phyloP scores from a whole-genome alignment of 179 eudicot genomes.

The Beta lomatogona region DNA sequence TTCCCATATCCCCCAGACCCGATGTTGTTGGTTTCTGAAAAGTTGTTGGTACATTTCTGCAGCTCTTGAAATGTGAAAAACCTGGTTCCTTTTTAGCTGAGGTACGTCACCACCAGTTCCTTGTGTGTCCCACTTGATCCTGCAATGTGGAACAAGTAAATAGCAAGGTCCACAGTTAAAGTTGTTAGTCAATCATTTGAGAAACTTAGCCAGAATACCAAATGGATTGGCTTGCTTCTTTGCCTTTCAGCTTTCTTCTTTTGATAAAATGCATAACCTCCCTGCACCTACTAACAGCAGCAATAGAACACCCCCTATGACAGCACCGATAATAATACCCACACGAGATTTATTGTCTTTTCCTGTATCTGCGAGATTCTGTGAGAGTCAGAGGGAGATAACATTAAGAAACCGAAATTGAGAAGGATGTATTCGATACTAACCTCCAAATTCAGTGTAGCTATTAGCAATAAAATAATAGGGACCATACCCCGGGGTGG shows the following conservation, averaged over 20 bases:
- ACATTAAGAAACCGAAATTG: no score
- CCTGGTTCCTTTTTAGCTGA: slow-evolving; percentile 63
- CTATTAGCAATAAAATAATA: slow-evolving; percentile 46
- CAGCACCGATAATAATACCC: slow-evolving; percentile 37
- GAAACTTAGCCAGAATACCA: slow-evolving; percentile 21
- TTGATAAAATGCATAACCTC: slow-evolving; percentile 37
- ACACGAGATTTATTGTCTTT: slow-evolving; percentile 15
- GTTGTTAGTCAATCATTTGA: not conserved
- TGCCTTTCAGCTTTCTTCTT: slow-evolving; percentile 37
- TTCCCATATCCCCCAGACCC: slow-evolving; percentile 93
- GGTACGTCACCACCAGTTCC: slow-evolving; percentile 56
- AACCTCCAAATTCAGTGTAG: slow-evolving; percentile 30
- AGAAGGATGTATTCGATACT: not conserved
- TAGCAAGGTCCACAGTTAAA: not conserved
- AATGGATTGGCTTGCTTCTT: slow-evolving; percentile 33
- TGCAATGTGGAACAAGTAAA: slow-evolving; percentile 33
- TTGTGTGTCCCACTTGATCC: slow-evolving; percentile 69
- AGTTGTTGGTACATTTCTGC: slow-evolving; percentile 59
- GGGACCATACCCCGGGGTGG: slow-evolving; percentile 52
- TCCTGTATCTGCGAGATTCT: slow-evolving; percentile 17
- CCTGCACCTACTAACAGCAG: slow-evolving; percentile 32
- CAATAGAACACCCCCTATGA: slow-evolving; percentile 34
- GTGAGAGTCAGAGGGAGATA: not conserved
- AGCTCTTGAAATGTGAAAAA: slow-evolving; percentile 77
- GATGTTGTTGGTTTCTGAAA: slow-evolving; percentile 70